Conservation (phyloP, 805 yeast genomes). For the Nakazawaea holstii region DNA sequence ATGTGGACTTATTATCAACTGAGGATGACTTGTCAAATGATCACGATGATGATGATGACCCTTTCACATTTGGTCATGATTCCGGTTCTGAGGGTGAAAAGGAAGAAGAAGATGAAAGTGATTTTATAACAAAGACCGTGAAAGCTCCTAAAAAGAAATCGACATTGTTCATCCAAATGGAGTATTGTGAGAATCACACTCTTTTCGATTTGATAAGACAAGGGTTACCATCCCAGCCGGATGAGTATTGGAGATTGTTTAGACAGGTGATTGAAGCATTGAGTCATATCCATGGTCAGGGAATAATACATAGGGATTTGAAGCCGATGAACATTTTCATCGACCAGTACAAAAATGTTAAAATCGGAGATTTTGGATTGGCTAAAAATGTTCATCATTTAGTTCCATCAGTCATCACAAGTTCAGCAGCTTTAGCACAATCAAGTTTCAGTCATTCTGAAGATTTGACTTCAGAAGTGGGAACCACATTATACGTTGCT, state of each 20-base stretch:
- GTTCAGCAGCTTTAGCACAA: slow-evolving; percentile 13
- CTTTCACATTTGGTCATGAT: slow-evolving; percentile 14
- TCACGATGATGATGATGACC: slow-evolving; percentile 16
- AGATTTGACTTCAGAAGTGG: slow-evolving; percentile 87
- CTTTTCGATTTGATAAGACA: slow-evolving; percentile 75
- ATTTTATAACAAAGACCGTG: slow-evolving; percentile 9
- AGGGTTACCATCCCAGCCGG: slow-evolving; percentile 63
- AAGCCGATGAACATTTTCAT: slow-evolving; percentile 96
- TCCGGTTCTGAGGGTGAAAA: slow-evolving; percentile 13
- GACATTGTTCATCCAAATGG: slow-evolving; percentile 94
- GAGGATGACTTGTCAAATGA: slow-evolving; percentile 21
- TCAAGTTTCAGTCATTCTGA: slow-evolving; percentile 35
- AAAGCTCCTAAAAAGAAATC: slow-evolving; percentile 36
- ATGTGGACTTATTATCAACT: slow-evolving; percentile 45
- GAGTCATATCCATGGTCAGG: slow-evolving; percentile 86
- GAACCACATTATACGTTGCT: slow-evolving; percentile 92
- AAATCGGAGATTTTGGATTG: slow-evolving; percentile 95
- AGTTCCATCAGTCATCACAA: slow-evolving; percentile 18
- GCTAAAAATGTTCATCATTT: slow-evolving; percentile 80
- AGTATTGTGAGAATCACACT: slow-evolving; percentile 94
- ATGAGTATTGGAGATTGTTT: slow-evolving; percentile 85
- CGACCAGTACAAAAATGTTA: slow-evolving; percentile 82
- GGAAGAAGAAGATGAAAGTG: slow-evolving; percentile 13
- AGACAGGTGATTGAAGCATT: slow-evolving; percentile 87
- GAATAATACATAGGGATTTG: slow-evolving; percentile 91